Base-by-base conservation (phyloP, 805 yeast genomes). In the Ogataea ganodermae region DNA sequence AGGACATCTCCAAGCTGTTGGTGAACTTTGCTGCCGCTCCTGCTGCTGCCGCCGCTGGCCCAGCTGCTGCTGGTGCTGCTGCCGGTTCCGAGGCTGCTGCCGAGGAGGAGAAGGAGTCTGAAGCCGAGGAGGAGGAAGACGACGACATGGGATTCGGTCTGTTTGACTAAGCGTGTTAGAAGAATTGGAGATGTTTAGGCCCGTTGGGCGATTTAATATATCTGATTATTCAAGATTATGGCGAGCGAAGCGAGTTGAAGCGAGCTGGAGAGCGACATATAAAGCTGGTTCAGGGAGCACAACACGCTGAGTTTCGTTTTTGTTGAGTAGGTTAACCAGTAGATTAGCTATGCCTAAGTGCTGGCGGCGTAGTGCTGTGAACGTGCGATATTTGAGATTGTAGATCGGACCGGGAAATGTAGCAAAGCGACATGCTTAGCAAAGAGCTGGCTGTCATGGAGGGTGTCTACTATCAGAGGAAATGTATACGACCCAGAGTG, bases 111-210 rank as follows among this genome's bases (percentile, higher is more conserved):
- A 86, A 72, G 57, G 87, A 69, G 54, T 82, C 76, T 62, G 84
- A 76, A 66, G 81, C 70, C 51, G 72, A 69, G 59, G 88, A 83
- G 71, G 86, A 79, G 71, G 80, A 84, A 58, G 89, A 83, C 70
- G 89, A 83, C 66, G 94, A 84, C 76, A 84, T 86, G 92, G 92
- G 92, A 65, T 83, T 86, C 84, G 92, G 92, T 78, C 81, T 86
- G 76, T 86, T 86, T 80, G 95, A 86, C 77, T 86, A 86, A 76
- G 62, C 43, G 46, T 43, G 27, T 9, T 38, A 24, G 13, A 38
- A 35, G 24, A 35, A 20, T 35, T 33, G 36, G 18, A 18, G 17
- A 33, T 17, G 17, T 33, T 12, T 22, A 33, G 12, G 36, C 6
- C 20, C 35, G 38, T 20, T 20, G 40, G 28, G 21, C 27, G 13